phyloP scores from a whole-genome alignment of 441 rosid genomes.

The Raphanus hybrid region DNA sequence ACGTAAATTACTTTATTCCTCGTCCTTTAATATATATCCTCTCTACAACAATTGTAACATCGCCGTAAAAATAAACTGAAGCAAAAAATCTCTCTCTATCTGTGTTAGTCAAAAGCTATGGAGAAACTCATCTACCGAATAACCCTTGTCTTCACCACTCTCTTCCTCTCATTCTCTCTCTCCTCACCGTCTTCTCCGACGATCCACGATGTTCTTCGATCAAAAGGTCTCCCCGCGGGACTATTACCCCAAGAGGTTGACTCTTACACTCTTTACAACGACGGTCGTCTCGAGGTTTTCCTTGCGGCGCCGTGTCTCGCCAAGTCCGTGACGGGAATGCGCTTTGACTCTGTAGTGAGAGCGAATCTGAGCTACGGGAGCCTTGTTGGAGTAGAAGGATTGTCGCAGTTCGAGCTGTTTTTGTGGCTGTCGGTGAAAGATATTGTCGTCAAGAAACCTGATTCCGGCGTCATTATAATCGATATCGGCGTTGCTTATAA shows the following conservation, averaged over 20 bases:
- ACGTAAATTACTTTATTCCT: slow-evolving; percentile 34
- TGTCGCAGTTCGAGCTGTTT: slow-evolving; percentile 64
- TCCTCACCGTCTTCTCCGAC: slow-evolving; percentile 26
- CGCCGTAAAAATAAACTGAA: slow-evolving; percentile 18
- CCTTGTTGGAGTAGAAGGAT: slow-evolving; percentile 63
- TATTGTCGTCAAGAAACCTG: slow-evolving; percentile 66
- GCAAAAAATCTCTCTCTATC: background rate
- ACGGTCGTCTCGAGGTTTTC: slow-evolving; percentile 65
- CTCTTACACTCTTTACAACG: slow-evolving; percentile 51
- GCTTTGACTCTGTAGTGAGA: slow-evolving; percentile 56
- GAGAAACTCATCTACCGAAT: slow-evolving; percentile 34
- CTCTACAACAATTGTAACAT: slow-evolving; percentile 38
- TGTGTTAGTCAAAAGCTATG: slow-evolving; percentile 43
- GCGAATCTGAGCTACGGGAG: slow-evolving; percentile 73
- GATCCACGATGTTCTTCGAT: slow-evolving; percentile 65
- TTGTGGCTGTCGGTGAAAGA: slow-evolving; percentile 71
- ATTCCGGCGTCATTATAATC: slow-evolving; percentile 62
- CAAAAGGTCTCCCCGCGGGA: slow-evolving; percentile 72
- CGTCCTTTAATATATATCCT: slow-evolving; percentile 34
- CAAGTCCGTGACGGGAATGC: slow-evolving; percentile 56
- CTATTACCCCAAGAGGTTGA: slow-evolving; percentile 67
- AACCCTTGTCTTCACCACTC: slow-evolving; percentile 28
- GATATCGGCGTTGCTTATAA: slow-evolving; percentile 72
- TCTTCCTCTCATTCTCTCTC: slow-evolving; percentile 28
- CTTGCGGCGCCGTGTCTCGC: slow-evolving; percentile 64